Evolutionary conservation across 441 rosid genomes (phyloP).

Genomic region (Gossypium laxum): DNA sequence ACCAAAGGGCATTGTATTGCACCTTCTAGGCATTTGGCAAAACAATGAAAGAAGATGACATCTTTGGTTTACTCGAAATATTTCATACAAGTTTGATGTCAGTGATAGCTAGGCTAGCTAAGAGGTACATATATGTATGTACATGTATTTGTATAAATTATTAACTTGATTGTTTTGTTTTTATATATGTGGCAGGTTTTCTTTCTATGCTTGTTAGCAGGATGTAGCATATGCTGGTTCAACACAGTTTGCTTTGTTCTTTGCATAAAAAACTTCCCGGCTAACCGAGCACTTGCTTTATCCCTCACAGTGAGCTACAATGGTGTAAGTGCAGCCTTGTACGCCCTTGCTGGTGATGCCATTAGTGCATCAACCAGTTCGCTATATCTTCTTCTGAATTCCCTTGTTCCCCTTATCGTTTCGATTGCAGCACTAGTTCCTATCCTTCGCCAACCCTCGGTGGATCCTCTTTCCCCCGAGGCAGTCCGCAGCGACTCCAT

Average conservation of each 20-base stretch:
- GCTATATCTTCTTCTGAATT: constrained; percentile 69
- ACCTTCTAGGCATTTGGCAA: too few species aligned
- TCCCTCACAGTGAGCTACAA: constrained; percentile 89
- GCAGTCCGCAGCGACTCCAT: constrained; percentile 61
- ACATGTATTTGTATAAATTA: neutral
- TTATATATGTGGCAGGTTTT: constrained; percentile 44
- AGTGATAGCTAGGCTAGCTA: neutral
- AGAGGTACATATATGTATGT: neutral
- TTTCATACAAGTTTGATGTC: neutral
- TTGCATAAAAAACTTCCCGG: constrained; percentile 72
- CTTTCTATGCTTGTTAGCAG: constrained; percentile 72
- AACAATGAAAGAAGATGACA: too few species aligned
- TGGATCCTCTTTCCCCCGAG: constrained; percentile 63
- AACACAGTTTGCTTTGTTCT: constrained; percentile 90
- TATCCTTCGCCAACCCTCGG: constrained; percentile 70
- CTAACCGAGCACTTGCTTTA: constrained; percentile 63
- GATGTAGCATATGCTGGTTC: constrained; percentile 94
- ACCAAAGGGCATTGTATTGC: too few species aligned
- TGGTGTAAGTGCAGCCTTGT: constrained; percentile 83
- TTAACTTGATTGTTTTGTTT: neutral
- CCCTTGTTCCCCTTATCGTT: constrained; percentile 53
- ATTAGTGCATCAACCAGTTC: constrained; percentile 41
- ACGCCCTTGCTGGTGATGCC: constrained; percentile 63
- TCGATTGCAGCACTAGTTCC: constrained; percentile 57
- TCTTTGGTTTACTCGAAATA: neutral